Conservation (phyloP, 2,329 filamentous ascomycete species). For the Arthrobotrys conoides region DNA sequence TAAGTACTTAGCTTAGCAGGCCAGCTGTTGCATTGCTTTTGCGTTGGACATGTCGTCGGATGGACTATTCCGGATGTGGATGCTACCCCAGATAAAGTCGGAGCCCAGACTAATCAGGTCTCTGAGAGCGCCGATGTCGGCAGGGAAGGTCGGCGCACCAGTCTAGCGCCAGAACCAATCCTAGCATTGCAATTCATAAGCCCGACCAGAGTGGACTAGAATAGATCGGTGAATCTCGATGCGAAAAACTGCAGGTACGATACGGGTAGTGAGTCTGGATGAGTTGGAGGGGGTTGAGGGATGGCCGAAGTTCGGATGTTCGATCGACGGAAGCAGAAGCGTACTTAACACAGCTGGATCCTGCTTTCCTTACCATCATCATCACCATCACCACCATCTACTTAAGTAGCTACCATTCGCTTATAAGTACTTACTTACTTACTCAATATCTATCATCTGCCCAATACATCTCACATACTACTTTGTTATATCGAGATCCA, state of each 20-base stretch:
- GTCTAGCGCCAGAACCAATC: constrained; percentile 37
- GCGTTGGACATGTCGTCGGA: constrained; percentile 58
- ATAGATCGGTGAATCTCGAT: constrained; percentile 34
- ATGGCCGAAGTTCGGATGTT: constrained; percentile 43
- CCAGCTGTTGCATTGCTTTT: constrained; percentile 20
- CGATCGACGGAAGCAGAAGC: constrained; percentile 21
- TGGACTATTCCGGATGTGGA: constrained; percentile 50
- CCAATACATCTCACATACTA: neutral
- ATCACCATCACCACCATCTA: neutral
- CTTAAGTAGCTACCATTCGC: too few relatives aligned
- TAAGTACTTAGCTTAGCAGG: too few relatives aligned
- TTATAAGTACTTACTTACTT: too few relatives aligned
- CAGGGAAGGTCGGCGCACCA: constrained; percentile 30
- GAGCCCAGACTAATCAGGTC: neutral
- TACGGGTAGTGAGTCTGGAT: constrained; percentile 1
- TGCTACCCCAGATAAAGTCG: constrained; percentile 38
- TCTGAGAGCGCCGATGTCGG: constrained; percentile 51
- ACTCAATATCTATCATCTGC: too few relatives aligned
- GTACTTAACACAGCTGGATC: constrained; percentile 27
- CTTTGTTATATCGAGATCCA: neutral
- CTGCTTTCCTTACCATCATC: neutral
- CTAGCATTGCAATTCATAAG: constrained; percentile 41
- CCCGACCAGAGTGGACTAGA: constrained; percentile 11
- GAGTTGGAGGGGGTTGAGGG: constrained; percentile 11
- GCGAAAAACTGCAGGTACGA: constrained; percentile 45